Evolutionary conservation across 768 basidiomycete genomes (phyloP), one percentile per base, ranked within the genome.

Genomic region (Tephrocybe rancida): DNA sequence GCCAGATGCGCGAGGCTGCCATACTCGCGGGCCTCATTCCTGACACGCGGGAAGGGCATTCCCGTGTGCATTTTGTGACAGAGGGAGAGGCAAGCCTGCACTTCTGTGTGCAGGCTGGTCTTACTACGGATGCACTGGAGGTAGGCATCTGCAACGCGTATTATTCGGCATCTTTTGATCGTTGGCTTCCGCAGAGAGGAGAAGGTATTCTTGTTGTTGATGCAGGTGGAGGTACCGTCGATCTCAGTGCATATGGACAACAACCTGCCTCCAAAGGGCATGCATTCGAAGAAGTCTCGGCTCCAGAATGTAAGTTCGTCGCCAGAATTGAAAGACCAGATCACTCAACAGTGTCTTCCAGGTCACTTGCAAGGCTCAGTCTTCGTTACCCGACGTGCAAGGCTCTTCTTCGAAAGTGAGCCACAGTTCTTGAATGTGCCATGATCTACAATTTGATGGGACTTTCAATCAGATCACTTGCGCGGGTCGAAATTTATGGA

Each of bases 1-100:
- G 61, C 2, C 67, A 76, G 58, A 80, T 86, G 70, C 76, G 84
- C 3, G 66, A 63, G 16, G 83, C 85, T 0, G 81, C 81, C 0
- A 64, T 79, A 5, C 44, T 64, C 13, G 84, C 80, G 0, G 77
- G 81, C 10, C 71, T 87, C 16, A 64, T 86, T 6, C 67, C 77
- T 0, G 65, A 76, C 47, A 71, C 66, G 0, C 49, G 61, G 2
- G 69, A 62, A 11, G 78, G 73, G 0, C 76, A 72, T 26, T 64
- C 69, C 0, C 77, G 81, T 0, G 57, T 86, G 3, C 76, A 76
- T 11, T 79, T 86, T 34, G 75, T 86, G 19, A 85, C 83, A 0
- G 84, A 86, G 56, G 85, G 85, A 0, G 85, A 87, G 61, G 85
- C 85, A 0, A 81, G 78, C 57, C 63, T 85, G 18, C 79, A 86